A percentile compares a stretch with the other conserved stretches of the same genome.
Conservation (phyloP, 805 yeast species). For the Teunomyces funiuensis region DNA sequence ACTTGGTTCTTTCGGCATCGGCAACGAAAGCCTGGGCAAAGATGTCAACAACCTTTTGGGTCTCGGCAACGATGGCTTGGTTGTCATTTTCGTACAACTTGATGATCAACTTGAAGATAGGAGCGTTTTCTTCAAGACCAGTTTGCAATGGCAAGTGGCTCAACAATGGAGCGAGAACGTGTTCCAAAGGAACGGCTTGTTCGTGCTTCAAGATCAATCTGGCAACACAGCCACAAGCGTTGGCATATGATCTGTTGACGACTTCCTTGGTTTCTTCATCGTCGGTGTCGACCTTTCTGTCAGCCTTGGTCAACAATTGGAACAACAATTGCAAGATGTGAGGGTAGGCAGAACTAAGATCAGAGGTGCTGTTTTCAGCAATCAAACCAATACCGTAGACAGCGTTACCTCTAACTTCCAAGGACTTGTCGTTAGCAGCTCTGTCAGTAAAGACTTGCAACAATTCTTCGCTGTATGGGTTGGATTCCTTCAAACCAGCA, state of each 20-base stretch:
- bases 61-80: constrained; percentile 51
- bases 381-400: constrained; percentile 93
- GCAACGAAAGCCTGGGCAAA: constrained; percentile 71
- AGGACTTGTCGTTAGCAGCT: constrained; percentile 70
- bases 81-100: constrained; percentile 67
- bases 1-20: constrained; percentile 70
- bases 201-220: constrained; percentile 79
- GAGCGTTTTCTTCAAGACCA: constrained; percentile 90
- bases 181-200: constrained; percentile 67
- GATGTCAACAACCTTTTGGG: constrained; percentile 63
- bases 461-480: constrained; percentile 70
- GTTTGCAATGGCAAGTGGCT: constrained; percentile 81
- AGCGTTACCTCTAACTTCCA: constrained; percentile 91
- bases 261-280: constrained; percentile 80
- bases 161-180: constrained; percentile 73
- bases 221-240: constrained; percentile 96
- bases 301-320: constrained; percentile 72
- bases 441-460: constrained; percentile 67
- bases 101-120: constrained; percentile 77
- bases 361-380: constrained; percentile 53
- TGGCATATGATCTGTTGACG: constrained; percentile 82
- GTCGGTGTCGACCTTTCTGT: constrained; percentile 50
- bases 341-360: constrained; percentile 63
- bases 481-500: constrained; percentile 63
- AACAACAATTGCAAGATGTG: constrained; percentile 72